These are phyloP conservation scores for Trapa bicornis DNA, from an alignment of 345 rosid species.

Conservation along the genomic window DNA sequence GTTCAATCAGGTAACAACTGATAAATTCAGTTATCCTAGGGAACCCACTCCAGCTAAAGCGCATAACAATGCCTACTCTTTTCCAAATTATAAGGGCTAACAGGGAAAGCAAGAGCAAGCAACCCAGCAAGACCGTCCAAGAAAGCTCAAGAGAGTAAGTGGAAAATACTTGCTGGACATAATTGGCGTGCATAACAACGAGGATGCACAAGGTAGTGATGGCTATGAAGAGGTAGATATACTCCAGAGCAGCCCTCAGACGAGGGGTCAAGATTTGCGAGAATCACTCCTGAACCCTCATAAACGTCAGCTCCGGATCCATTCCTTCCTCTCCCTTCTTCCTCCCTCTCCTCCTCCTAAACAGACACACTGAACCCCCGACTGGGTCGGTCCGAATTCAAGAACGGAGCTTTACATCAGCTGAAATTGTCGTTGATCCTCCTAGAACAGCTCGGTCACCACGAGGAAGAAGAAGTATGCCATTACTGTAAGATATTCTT, in stretches of 20 bases:
- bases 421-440: background rate
- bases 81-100: too few species aligned
- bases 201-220: conserved; percentile 80
- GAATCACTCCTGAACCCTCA: conserved; percentile 90
- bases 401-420: background rate
- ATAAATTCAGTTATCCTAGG: background rate
- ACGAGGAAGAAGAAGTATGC: background rate
- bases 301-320: conserved; percentile 99
- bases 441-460: background rate
- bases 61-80: too few species aligned
- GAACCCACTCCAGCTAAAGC: too few species aligned
- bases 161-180: conserved; percentile 68
- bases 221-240: conserved; percentile 62
- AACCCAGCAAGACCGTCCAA: background rate
- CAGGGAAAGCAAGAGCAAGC: too few species aligned
- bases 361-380: background rate
- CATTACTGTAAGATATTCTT: too few species aligned
- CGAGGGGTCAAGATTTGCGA: conserved; percentile 75
- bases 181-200: conserved; percentile 99
- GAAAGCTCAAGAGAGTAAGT: background rate
- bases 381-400: background rate
- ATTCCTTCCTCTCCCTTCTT: conserved; percentile 17
- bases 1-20: background rate
- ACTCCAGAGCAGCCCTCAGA: conserved; percentile 78
- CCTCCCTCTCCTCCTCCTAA: background rate